Base-by-base conservation (phyloP, 805 yeast species). In the Saturnispora sekii region DNA sequence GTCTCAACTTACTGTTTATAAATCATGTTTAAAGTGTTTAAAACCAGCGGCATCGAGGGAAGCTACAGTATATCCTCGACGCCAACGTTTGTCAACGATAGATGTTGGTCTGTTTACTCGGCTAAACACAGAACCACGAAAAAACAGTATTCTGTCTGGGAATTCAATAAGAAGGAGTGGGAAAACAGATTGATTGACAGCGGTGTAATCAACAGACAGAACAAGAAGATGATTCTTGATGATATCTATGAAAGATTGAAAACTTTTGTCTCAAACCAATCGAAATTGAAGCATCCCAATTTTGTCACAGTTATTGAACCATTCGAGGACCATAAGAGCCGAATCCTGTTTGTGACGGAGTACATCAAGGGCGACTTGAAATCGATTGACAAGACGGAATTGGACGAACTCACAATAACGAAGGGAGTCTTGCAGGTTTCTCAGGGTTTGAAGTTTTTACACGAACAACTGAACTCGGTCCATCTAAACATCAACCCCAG, bases 251-350 rank as follows among this genome's bases (percentile, higher is more conserved):
- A 77, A 37, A 69, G 81, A 16, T 65, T 93, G 40, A 73, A 78
- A 53, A 65, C 67, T 26, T 93, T 88, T 54, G 81, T 87, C 2
- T 65, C 76, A 17, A 81, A 82, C 50, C 65, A 89, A 57, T 77
- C 94, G 14, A 84, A 81, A 58, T 67, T 93, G 53, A 83, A 88
- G 53, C 99, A 93, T 60, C 98, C 99, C 0, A 81, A 87, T 51
- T 71, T 93, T 26, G 64, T 93, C 38, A 80, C 88, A 1, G 70
- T 93, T 2, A 76, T 85, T 32, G 98, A 94, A 59, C 95, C 95
- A 0, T 63, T 89, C 49, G 97, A 93, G 61, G 95, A 88, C 52
- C 84, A 90, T 32, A 81, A 81, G 51, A 73, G 76, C 51, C 76
- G 85, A 46, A 72, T 89, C 52, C 58, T 82, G 44, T 90, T 93